Conservation (phyloP, 2,329 filamentous ascomycete genomes). For the Aspergillus fumigatiaffinis region DNA sequence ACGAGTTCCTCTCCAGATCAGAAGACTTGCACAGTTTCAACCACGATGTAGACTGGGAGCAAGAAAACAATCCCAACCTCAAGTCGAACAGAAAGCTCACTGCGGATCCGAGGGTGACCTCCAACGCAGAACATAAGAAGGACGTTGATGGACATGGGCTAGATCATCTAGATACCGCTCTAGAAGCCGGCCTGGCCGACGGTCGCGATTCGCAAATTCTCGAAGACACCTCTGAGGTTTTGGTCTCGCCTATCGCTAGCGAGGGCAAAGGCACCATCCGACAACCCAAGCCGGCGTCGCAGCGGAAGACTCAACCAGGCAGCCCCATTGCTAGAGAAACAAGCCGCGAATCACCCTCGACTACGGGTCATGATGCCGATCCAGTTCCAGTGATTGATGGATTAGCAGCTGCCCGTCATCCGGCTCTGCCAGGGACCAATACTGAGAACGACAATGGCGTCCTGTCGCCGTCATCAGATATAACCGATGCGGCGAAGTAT, state of each 20-base stretch:
- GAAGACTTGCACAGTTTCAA: constrained; percentile 67
- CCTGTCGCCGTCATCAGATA: constrained; percentile 41
- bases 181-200: constrained; percentile 56
- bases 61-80: constrained; percentile 55
- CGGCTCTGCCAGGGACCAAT: constrained; percentile 70
- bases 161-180: constrained; percentile 69
- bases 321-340: constrained; percentile 16
- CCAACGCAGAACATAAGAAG: constrained; percentile 60
- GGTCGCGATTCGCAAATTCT: constrained; percentile 70
- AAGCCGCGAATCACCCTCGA: constrained; percentile 12
- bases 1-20: constrained; percentile 54
- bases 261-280: constrained; percentile 61
- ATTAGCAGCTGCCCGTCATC: constrained; percentile 49
- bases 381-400: constrained; percentile 21
- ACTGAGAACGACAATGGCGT: constrained; percentile 76
- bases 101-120: constrained; percentile 56
- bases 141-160: constrained; percentile 75
- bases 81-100: constrained; percentile 53
- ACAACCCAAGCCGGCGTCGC: constrained; percentile 45
- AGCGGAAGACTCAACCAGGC: constrained; percentile 26
- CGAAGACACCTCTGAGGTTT: constrained; percentile 63
- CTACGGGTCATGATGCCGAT: constrained; percentile 17
- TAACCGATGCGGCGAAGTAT: constrained; percentile 48
- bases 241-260: constrained; percentile 60
- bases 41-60: constrained; percentile 65